Evolutionary conservation across 139 green algal species (phyloP), one percentile per base, ranked within the genome.

Genomic region (Klebsormidium nitens): DNA sequence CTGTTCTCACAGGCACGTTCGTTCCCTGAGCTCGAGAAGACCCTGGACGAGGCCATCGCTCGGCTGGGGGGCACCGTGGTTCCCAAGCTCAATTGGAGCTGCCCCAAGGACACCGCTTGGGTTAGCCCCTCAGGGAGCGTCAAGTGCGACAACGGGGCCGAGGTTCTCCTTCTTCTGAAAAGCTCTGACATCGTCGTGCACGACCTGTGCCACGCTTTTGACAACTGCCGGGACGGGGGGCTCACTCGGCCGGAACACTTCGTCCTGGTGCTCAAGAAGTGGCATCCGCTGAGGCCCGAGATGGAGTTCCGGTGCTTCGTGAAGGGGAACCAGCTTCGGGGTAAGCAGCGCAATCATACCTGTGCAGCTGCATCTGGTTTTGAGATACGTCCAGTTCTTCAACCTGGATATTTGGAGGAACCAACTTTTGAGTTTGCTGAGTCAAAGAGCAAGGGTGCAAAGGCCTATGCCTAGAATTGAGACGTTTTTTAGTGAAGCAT

Each of bases 301-400:
- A 71, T 78, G n/a, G 91, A 97, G 83, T 95, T 97, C 71, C 83
- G 93, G 35, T 95, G 86, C 77, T 98, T 98, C 71, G 88, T 97
- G 29, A 48, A 42, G 0, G 50, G 19, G 2, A 44, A 63, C 34
- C 50, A 71, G 5, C 63, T 89, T 0, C 49, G 84, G n/a, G 84
- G 71, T 78, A 67, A 69, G 47, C 17, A 19, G 19, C 17, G 17
- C 17, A 17, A 52, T 52, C n/a, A n/a, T n/a, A n/a, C n/a, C n/a
- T 61, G 52, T n/a, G 52, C 29, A 23, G 6, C 29, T 14, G 52
- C 29, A 19, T 8, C 6, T 61, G n/a, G 52, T 14, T 6, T 61
- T n/a, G 28, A 52, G 44, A 28, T 52, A 28, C 17, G 17, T 28
- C 19, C 44, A 19, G 17, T 19, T 52, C 44, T 28, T 52, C 17